A percentile compares a stretch with the other conserved stretches of the same genome.
Evolutionary conservation across 2,329 filamentous ascomycete genomes (phyloP).

Genomic region (Diaporthe sp.): DNA sequence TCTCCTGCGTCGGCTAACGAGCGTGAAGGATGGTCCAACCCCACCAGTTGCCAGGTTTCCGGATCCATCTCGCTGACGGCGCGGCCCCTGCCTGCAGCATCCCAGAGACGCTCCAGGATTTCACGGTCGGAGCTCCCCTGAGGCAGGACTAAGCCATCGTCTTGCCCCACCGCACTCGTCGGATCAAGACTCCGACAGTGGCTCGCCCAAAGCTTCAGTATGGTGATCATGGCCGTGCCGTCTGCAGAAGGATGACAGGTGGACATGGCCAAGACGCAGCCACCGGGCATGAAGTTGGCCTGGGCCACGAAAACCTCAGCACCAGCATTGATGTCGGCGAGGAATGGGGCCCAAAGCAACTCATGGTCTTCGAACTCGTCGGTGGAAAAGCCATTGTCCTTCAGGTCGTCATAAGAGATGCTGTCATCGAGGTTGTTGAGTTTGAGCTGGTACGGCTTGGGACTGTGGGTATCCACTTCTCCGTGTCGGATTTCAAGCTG

Average conservation of each 20-base stretch:
- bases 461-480: slow-evolving; percentile 37
- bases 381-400: slow-evolving; percentile 43
- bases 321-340: slow-evolving; percentile 33
- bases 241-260: slow-evolving; percentile 38
- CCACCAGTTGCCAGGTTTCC: slow-evolving; percentile 13
- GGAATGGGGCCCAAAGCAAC: slow-evolving; percentile 20
- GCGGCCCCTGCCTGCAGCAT: slow-evolving; percentile 7
- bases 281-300: slow-evolving; percentile 44
- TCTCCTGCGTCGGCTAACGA: too few relatives aligned
- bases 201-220: slow-evolving; percentile 39
- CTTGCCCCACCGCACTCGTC: neutral
- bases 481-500: slow-evolving; percentile 44
- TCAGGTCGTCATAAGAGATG: slow-evolving; percentile 39
- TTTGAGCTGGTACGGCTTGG: slow-evolving; percentile 52
- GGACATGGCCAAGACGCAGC: slow-evolving; percentile 36
- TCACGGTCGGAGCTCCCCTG: slow-evolving; percentile 31
- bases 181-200: slow-evolving; percentile 31
- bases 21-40: neutral
- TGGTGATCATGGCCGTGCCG: slow-evolving; percentile 16
- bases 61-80: neutral
- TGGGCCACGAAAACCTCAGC: slow-evolving; percentile 44
- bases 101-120: slow-evolving; percentile 39
- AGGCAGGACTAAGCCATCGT: neutral
- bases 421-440: slow-evolving; percentile 43
- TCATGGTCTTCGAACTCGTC: slow-evolving; percentile 41